These are phyloP conservation scores for Hippophae rhamnoides DNA, from an alignment of 306 rosid genomes.

Conservation along the genomic window DNA sequence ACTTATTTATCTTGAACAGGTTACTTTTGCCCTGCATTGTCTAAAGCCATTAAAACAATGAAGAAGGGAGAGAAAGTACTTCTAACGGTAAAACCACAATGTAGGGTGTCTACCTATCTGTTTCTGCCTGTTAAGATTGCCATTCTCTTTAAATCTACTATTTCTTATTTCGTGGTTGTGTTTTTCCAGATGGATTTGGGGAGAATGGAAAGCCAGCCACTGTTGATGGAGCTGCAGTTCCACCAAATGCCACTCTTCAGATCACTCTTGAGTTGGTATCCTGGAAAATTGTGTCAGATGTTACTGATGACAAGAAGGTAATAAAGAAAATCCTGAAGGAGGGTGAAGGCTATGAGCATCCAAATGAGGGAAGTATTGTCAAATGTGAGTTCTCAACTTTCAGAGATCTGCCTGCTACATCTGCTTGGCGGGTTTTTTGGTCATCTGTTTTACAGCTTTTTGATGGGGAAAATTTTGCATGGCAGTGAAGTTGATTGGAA, in stretches of 20 bases:
- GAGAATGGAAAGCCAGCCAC: slow-evolving; percentile 17
- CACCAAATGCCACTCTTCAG: slow-evolving; percentile 23
- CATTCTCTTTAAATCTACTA: not conserved
- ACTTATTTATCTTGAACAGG: slow-evolving; percentile 26
- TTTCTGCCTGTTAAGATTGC: not conserved
- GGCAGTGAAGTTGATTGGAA: slow-evolving; percentile 40
- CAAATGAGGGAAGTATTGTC: slow-evolving; percentile 49
- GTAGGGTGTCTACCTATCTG: slow-evolving; percentile 30
- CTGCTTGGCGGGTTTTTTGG: not conserved
- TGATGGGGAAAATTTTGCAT: too few relatives aligned
- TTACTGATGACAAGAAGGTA: slow-evolving; percentile 46
- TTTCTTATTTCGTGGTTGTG: not conserved
- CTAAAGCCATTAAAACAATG: slow-evolving; percentile 59
- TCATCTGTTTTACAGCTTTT: not conserved
- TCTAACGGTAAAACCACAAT: slow-evolving; percentile 29
- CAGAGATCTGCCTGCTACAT: not conserved
- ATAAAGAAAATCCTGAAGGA: slow-evolving; percentile 36
- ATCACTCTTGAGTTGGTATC: slow-evolving; percentile 39
- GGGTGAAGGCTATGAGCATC: slow-evolving; percentile 52
- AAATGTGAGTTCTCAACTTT: slow-evolving; percentile 31
- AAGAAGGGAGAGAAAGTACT: slow-evolving; percentile 59
- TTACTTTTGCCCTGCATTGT: slow-evolving; percentile 44
- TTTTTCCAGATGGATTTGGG: slow-evolving; percentile 31
- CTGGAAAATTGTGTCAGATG: slow-evolving; percentile 42
- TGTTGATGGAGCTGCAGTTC: slow-evolving; percentile 11